Base-by-base conservation (phyloP, 2,329 filamentous ascomycete genomes). In the Paracorniculantispora psalliotae region DNA sequence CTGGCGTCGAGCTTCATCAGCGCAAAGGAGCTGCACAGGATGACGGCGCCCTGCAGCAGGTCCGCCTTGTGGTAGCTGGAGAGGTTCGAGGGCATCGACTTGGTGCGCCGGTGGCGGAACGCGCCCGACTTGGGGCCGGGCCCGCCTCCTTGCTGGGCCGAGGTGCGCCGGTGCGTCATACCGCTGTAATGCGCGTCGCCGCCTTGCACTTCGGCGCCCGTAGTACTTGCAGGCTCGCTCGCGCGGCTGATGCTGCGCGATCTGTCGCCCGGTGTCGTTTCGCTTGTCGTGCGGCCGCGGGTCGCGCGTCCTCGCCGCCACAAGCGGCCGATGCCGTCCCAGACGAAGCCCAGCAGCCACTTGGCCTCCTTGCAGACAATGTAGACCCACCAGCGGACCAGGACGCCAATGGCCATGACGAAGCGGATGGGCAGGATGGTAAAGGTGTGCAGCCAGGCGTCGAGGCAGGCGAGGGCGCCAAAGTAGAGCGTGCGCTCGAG, bases 361-460 rank as follows among this genome's bases (percentile, higher is more conserved):
- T 79, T 80, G 1, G 80, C 78, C 71, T 97, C 93, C 63, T 87
- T 89, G 4, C 79, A 79, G 2, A 93, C 65, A 23, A 92, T 83
- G 35, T 88, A 84, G 2, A 73, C 80, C 90, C 91, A 96, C 81
- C 92, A 97, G 61, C 84, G 82, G 10, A 85, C 72, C 26, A 99
- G 75, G 2, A 97, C 86, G 21, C 84, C 85, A 0, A 93, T 67
- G 1, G 94, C 93, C 60, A 92, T 89, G 57, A 89, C 72, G 66
- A 99, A 97, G 2, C 94, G 84, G 61, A 99, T 81, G 0, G 94
- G 94, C 0, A 99, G 78, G 47, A 99, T 96, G 0, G 94, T 99
- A 67, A 99, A 96, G 0, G 91, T 96, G 74, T 97, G 94, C 1
- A 99, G 82, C 92, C 93, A 99, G 1, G 93, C 90, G 71, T 99